A percentile compares a stretch with the other conserved stretches of the same genome.
Evolutionary conservation across 1,284 basidiomycete genomes (phyloP).

Genomic region (Ceraceosorus bombacis): DNA sequence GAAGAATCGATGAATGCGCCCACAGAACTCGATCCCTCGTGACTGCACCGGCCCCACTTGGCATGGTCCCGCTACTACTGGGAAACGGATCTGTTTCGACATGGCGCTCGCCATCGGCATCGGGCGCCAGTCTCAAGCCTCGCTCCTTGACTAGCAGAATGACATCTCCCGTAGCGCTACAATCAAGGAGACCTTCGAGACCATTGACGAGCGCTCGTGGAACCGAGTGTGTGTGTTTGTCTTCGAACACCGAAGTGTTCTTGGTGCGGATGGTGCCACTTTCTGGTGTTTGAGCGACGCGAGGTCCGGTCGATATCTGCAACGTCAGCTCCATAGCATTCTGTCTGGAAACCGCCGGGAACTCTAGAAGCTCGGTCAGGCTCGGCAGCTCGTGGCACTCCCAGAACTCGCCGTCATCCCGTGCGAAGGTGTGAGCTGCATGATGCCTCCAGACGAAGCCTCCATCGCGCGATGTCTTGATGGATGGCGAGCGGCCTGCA

Average conservation of each 20-base stretch:
- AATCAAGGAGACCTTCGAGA: slow-evolving; percentile 34
- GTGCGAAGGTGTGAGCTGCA: slow-evolving; percentile 24
- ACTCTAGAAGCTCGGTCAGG: slow-evolving; percentile 26
- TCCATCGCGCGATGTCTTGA: slow-evolving; percentile 9
- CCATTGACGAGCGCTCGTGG: slow-evolving; percentile 27
- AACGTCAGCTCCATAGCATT: slow-evolving; percentile 36
- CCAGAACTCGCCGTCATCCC: slow-evolving; percentile 29
- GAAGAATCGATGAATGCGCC: slow-evolving; percentile 70
- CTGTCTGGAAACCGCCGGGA: slow-evolving; percentile 1
- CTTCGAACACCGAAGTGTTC: slow-evolving; percentile 13
- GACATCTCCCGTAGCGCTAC: slow-evolving; percentile 40
- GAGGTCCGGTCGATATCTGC: slow-evolving; percentile 34
- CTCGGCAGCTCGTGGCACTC: slow-evolving; percentile 33
- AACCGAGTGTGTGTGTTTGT: slow-evolving; percentile 26
- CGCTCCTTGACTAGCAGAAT: slow-evolving; percentile 40
- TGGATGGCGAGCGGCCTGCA: neutral
- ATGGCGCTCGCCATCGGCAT: neutral
- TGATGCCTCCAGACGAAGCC: slow-evolving; percentile 30
- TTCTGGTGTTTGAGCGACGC: slow-evolving; percentile 6
- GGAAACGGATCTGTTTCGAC: slow-evolving; percentile 8
- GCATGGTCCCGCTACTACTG: neutral
- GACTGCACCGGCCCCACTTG: slow-evolving; percentile 15
- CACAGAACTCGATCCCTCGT: slow-evolving; percentile 57
- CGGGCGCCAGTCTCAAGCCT: slow-evolving; percentile 19
- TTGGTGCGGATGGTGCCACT: slow-evolving; percentile 1